phyloP scores from a whole-genome alignment of 2,329 filamentous ascomycete species.

The Verticillium albo-atrum region DNA sequence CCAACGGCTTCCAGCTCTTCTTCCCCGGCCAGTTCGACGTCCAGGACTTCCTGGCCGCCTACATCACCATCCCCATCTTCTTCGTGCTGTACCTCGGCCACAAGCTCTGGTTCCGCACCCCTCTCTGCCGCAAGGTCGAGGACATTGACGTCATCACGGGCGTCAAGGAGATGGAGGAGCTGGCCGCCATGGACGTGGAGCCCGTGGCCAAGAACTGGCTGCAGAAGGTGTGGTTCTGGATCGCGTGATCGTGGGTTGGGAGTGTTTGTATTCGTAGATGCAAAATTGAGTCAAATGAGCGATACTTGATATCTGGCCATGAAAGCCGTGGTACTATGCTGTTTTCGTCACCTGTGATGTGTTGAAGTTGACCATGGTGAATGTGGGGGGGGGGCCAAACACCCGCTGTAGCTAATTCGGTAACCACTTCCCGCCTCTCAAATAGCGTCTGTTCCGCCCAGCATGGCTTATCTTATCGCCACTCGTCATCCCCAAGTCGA shows the following conservation, averaged over 20 bases:
- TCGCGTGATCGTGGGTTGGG: conserved; percentile 30
- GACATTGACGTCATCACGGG: conserved; percentile 55
- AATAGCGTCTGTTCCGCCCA: no score
- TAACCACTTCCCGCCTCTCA: no score
- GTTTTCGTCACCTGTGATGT: no score
- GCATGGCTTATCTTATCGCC: background rate
- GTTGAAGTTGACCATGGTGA: no score
- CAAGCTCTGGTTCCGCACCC: conserved; percentile 46
- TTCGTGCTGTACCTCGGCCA: conserved; percentile 56
- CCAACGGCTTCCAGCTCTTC: conserved; percentile 74
- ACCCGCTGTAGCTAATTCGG: no score
- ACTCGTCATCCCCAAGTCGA: background rate
- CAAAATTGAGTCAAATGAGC: background rate
- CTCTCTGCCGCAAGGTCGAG: conserved; percentile 32
- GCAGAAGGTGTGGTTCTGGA: conserved; percentile 53
- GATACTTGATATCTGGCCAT: background rate
- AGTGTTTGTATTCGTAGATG: background rate
- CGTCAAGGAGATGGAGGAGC: conserved; percentile 58
- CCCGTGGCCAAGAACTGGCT: conserved; percentile 45
- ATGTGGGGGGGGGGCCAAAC: no score
- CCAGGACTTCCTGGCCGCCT: conserved; percentile 59
- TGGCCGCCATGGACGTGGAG: conserved; percentile 42
- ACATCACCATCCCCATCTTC: conserved; percentile 60
- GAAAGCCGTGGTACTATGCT: no score
- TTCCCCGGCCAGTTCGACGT: conserved; percentile 60